Evolutionary conservation across 768 basidiomycete species (phyloP), one percentile per base, ranked within the genome.

Genomic region (Hygrophorus russula): DNA sequence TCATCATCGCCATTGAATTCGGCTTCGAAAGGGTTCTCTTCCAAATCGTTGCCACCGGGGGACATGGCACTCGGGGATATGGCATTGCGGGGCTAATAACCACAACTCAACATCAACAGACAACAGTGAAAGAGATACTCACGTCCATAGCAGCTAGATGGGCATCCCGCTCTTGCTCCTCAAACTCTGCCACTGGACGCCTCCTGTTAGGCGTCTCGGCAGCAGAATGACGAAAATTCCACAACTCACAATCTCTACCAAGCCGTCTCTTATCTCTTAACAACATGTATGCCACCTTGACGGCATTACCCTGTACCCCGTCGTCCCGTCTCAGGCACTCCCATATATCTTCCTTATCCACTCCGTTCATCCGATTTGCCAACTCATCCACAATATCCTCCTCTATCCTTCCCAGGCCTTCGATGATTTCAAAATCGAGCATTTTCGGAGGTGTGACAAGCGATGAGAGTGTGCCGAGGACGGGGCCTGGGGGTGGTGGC

Each of bases 211-310:
- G 19, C 34, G 20, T 18, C 10, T 18, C 3, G 27, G 38, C 29
- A 30, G 30, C 19, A 35, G 12, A 36, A 39, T 27, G 41, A 34
- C 31, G 17, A 34, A 41, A 38, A 32, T 37, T 24, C 20, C 11
- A 2, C 30, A 36, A 44, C 90, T 71, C 54, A 94, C 92, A 64
- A 58, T 91, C 89, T 59, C 83, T 76, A 5, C 90, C 80, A 42
- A 85, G 71, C 31, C 91, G 67, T 51, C 80, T 70, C 65, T 92
- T 92, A 56, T 99, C 94, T 45, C 90, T 70, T 36, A 96, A 68
- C 3, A 99, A 69, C 76, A 92, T 80, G 61, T 98, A 99, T 0
- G 94, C 92, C 5, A 99, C 92, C 63, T 96, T 93, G 57, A 98
- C 83, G 42, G 89, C 82, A 57, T 97, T 96, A 31, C 92, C 88